Evolutionary conservation across 805 yeast species (phyloP).

Genomic region (Lachancea dasiensis): DNA sequence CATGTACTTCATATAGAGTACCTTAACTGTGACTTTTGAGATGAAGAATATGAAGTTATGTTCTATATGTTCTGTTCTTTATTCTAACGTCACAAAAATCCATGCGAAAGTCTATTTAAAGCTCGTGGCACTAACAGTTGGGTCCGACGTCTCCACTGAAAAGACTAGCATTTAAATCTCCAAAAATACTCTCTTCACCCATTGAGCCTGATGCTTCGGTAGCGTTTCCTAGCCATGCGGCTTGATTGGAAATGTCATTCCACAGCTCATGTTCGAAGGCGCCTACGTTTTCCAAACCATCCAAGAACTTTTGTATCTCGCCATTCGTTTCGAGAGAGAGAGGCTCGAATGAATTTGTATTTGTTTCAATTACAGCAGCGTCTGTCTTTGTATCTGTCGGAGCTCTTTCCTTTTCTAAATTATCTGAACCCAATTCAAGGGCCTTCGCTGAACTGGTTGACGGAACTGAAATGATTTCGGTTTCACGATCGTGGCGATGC

Average conservation of each 20-base stretch:
- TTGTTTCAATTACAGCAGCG: conserved; percentile 23
- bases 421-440: not conserved
- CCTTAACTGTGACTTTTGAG: too few species aligned
- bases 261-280: conserved; percentile 51
- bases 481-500: conserved; percentile 15
- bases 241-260: conserved; percentile 74
- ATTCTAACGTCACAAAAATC: too few species aligned
- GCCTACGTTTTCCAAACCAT: conserved; percentile 30
- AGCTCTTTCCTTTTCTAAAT: not conserved
- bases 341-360: conserved; percentile 28
- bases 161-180: conserved; percentile 13
- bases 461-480: conserved; percentile 17
- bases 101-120: too few species aligned
- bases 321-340: conserved; percentile 32
- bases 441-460: conserved; percentile 11
- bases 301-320: conserved; percentile 31
- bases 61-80: too few species aligned
- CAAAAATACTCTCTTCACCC: conserved; percentile 22
- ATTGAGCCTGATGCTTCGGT: conserved; percentile 28
- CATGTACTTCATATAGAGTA: not conserved
- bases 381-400: conserved; percentile 2
- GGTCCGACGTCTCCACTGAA: too few species aligned
- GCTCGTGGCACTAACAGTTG: too few species aligned
- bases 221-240: conserved; percentile 59
- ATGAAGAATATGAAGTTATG: too few species aligned